These are phyloP conservation scores for Pichia sp. DNA, from an alignment of 1,139 yeast genomes.

Conservation along the genomic window DNA sequence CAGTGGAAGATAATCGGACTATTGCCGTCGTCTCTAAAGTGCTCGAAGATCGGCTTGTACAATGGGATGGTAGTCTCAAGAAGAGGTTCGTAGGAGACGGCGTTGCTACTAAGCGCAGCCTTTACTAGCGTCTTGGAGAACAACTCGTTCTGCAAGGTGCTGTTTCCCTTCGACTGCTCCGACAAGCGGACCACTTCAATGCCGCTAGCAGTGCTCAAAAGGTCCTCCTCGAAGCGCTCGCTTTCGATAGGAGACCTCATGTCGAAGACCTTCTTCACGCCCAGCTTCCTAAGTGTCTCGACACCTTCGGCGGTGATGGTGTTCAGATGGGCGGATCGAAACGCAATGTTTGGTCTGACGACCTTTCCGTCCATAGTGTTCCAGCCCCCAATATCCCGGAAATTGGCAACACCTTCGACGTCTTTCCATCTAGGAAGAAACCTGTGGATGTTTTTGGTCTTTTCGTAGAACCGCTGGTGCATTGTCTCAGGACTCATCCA, in stretches of 20 bases:
- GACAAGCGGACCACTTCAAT: background rate
- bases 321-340: conserved; percentile 61
- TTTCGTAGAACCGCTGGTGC: conserved; percentile 46
- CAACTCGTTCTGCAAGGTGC: background rate
- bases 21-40: conserved; percentile 49
- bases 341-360: conserved; percentile 55
- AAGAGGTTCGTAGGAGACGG: conserved; percentile 55
- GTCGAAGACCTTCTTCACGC: conserved; percentile 60
- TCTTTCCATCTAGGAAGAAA: conserved; percentile 43
- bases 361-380: conserved; percentile 36
- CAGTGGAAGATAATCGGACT: conserved; percentile 65
- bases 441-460: conserved; percentile 37
- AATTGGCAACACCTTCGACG: conserved; percentile 66
- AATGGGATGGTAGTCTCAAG: conserved; percentile 45
- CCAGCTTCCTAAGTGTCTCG: conserved; percentile 39
- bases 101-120: background rate
- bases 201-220: background rate
- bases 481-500: conserved; percentile 52
- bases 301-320: conserved; percentile 47
- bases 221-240: background rate
- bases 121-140: background rate
- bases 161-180: background rate
- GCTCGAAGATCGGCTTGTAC: conserved; percentile 46
- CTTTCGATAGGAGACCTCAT: conserved; percentile 46
- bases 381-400: conserved; percentile 84